phyloP scores from a whole-genome alignment of 805 yeast genomes.

The Metschnikowia borealis region DNA sequence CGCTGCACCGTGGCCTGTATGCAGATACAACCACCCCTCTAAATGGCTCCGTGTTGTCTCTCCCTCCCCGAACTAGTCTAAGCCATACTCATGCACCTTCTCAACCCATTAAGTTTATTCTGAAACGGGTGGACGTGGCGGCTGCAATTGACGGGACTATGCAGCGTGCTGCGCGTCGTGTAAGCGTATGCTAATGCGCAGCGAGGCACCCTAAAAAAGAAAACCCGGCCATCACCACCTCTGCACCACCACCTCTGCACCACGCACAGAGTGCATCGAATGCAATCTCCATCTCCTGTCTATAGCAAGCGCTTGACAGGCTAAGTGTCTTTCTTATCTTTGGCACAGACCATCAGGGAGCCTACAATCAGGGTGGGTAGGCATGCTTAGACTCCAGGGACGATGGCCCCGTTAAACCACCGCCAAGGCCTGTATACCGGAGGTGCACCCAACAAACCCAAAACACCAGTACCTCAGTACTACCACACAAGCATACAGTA shows the following conservation, averaged over 20 bases:
- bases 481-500: too few relatives aligned
- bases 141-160: background rate
- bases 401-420: too few relatives aligned
- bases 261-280: conserved; percentile 4
- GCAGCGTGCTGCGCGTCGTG: conserved; percentile 1
- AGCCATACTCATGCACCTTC: too few relatives aligned
- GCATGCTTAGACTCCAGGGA: too few relatives aligned
- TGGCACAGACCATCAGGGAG: too few relatives aligned
- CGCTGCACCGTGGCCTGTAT: background rate
- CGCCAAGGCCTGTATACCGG: too few relatives aligned
- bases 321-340: too few relatives aligned
- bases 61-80: background rate
- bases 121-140: background rate
- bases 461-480: too few relatives aligned
- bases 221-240: background rate
- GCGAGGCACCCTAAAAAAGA: conserved; percentile 1
- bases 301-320: background rate
- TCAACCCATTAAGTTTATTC: too few relatives aligned
- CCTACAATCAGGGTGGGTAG: too few relatives aligned
- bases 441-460: too few relatives aligned
- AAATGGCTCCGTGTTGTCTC: background rate
- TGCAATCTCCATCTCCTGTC: background rate
- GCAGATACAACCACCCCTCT: background rate
- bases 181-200: conserved; percentile 1
- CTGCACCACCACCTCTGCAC: conserved; percentile 1